A percentile compares a stretch with the other conserved stretches of the same genome.
These are phyloP conservation scores for Artemisia annua DNA, from an alignment of 129 eudicot genomes.

Conservation along the genomic window DNA sequence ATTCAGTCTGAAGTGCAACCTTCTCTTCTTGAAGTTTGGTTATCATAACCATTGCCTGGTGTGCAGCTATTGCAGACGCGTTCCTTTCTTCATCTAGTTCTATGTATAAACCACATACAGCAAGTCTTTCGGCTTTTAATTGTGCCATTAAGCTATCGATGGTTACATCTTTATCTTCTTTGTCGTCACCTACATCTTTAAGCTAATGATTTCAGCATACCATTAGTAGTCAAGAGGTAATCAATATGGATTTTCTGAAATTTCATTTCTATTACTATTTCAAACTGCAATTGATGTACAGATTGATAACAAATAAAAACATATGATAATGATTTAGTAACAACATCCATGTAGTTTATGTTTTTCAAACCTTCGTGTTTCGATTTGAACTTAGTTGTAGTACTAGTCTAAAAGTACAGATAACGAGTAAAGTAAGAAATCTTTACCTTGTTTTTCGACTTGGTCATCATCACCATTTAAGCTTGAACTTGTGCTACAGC, in stretches of 20 bases:
- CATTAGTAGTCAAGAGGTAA: conserved; percentile 12
- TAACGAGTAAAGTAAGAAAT: neutral
- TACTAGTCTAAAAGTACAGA: neutral
- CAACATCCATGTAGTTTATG: too few relatives aligned
- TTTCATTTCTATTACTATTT: neutral
- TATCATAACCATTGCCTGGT: conserved; percentile 58
- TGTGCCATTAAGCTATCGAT: conserved; percentile 32
- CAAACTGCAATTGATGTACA: neutral
- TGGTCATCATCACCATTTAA: conserved; percentile 14
- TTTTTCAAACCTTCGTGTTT: too few relatives aligned
- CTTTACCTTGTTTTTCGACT: conserved; percentile 17
- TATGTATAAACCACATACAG: conserved; percentile 35
- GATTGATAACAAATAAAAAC: neutral
- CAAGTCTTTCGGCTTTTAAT: conserved; percentile 42
- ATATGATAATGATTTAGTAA: too few relatives aligned
- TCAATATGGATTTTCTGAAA: neutral
- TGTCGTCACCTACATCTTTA: conserved; percentile 5
- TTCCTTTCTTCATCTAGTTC: conserved; percentile 55
- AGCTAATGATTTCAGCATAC: neutral
- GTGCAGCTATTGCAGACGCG: conserved; percentile 53
- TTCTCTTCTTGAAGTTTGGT: conserved; percentile 58
- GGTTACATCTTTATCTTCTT: conserved; percentile 22
- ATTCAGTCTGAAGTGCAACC: conserved; percentile 55
- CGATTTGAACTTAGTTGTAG: neutral
- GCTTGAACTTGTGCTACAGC: conserved; percentile 33